Evolutionary conservation across 1,139 yeast species (phyloP).

Genomic region (Suzukiozyma palmioleophila): DNA sequence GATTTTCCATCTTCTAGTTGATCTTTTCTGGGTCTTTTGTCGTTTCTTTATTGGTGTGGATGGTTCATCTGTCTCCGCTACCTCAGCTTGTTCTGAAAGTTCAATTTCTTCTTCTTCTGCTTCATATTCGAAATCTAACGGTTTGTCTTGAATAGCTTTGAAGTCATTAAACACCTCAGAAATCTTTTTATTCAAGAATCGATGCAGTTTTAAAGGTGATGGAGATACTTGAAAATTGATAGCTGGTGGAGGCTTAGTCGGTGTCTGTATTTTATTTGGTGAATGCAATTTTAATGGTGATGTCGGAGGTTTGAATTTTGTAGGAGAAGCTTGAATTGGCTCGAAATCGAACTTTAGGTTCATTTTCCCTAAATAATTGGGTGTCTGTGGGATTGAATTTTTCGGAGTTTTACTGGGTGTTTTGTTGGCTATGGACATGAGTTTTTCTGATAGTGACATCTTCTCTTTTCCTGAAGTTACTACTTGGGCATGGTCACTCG

Average conservation of each 20-base stretch:
- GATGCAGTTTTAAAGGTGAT: conserved; percentile 39
- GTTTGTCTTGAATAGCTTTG: conserved; percentile 9
- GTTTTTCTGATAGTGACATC: background rate
- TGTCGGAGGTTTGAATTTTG: conserved; percentile 1
- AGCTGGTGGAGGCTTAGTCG: conserved; percentile 8
- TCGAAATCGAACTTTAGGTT: background rate
- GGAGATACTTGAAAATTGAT: conserved; percentile 38
- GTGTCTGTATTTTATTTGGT: conserved; percentile 7
- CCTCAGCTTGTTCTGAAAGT: conserved; percentile 9
- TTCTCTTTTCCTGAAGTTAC: background rate
- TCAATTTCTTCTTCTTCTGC: conserved; percentile 12
- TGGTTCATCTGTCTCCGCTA: conserved; percentile 12
- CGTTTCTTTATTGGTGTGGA: conserved; percentile 22
- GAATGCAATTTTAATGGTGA: conserved; percentile 3
- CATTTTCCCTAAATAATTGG: conserved; percentile 2
- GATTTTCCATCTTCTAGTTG: conserved; percentile 58
- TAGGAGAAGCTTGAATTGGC: background rate
- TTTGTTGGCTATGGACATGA: background rate
- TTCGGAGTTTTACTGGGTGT: background rate
- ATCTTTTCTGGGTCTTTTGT: conserved; percentile 53
- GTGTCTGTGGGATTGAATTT: background rate
- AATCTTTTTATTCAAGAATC: conserved; percentile 31
- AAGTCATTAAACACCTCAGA: conserved; percentile 38
- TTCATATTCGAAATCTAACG: conserved; percentile 9
- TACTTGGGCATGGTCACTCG: background rate